phyloP scores from a whole-genome alignment of 768 basidiomycete species.

The Lactarius trivialis region DNA sequence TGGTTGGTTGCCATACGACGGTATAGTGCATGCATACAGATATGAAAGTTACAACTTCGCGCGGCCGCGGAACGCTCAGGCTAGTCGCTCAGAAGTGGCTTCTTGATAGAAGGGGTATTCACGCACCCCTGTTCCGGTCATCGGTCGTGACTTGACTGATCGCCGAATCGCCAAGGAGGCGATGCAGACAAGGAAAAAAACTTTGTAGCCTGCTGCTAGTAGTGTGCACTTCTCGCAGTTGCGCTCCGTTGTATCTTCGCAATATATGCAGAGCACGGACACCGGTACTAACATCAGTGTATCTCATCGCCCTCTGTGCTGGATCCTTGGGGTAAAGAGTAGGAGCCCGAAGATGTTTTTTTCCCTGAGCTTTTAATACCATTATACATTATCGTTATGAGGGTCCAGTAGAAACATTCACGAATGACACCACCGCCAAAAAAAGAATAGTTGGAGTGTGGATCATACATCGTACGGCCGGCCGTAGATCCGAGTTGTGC shows the following conservation, averaged over 20 bases:
- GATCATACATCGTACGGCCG: background rate
- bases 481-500: background rate
- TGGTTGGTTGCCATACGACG: background rate
- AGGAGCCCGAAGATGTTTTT: background rate
- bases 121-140: background rate
- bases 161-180: background rate
- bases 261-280: background rate
- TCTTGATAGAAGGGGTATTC: background rate
- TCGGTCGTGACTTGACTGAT: background rate
- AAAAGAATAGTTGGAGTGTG: background rate
- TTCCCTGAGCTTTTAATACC: background rate
- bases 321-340: background rate
- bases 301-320: background rate
- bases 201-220: too few species aligned
- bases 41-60: background rate
- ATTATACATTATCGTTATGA: background rate
- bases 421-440: background rate
- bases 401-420: background rate
- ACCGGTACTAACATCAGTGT: background rate
- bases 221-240: background rate
- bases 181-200: background rate
- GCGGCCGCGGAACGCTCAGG: slow-evolving; percentile 10
- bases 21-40: background rate
- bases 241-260: background rate
- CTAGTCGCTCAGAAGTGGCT: background rate